Base-by-base conservation (phyloP, 2,329 filamentous ascomycete species). In the Ceratocystis albifundus region DNA sequence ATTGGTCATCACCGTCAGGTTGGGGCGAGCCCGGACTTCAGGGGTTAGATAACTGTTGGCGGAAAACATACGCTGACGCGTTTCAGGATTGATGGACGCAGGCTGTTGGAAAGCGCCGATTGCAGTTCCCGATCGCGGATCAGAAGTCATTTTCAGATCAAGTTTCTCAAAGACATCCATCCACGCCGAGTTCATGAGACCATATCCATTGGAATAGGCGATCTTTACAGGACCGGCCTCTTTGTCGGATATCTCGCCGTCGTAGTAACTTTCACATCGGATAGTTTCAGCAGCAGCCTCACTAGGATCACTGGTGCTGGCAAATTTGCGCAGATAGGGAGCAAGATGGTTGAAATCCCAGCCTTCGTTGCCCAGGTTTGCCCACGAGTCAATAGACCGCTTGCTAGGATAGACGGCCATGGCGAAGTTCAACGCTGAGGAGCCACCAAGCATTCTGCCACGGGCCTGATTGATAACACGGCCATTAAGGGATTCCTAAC, bases 371-470 rank as follows among this genome's bases (percentile, higher is more conserved):
- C 72, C 72, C 5, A 73, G 69, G 0, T 66, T 62, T n/a, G 62
- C 69, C 72, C 72, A 73, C 2, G 70, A 69, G 48, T 73, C 62
- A 45, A 67, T 55, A 8, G 61, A 36, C 28, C 30, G 25, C 17
- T 64, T 65, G 62, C 53, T 65, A 25, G 66, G 66, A 55, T 67
- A 67, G 44, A 67, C 66, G 12, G 66, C 45, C 66, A 67, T 85
- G 73, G 82, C 85, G 72, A 86, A 87, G 74, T 87, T 87, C 62
- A 84, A 72, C 48, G 76, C 81, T 0, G 78, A 80, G 68, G 80
- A 82, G 17, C 84, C 84, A 45, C 84, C 84, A 0, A 86, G 80
- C 1, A 77, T 77, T 73, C 83, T 84, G 8, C 84, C 81, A 50
- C 83, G 78, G 8, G 83, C 66, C 17, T 69, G 67, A 62, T 67